Percentiles rank a stretch among this genome's conserved stretches.
phyloP scores from a whole-genome alignment of 208 protist genomes.

The Leishmania gerbilli region DNA sequence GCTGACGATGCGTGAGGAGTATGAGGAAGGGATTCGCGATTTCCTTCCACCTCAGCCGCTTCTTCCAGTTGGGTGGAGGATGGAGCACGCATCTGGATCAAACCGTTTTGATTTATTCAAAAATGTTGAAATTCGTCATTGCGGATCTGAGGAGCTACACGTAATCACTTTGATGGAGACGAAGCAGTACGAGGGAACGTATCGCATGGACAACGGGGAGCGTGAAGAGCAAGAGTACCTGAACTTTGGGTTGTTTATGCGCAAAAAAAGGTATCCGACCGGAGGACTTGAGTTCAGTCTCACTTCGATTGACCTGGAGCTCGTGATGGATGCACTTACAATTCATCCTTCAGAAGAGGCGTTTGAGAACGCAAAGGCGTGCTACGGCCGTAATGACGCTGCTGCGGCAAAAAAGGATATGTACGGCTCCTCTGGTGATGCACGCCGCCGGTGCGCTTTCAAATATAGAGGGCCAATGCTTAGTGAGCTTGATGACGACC shows the following conservation, averaged over 20 bases:
- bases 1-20: conserved; percentile 61
- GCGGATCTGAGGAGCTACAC: conserved; percentile 70
- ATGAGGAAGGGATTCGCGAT: conserved; percentile 77
- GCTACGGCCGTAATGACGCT: conserved; percentile 22
- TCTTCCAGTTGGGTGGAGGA: conserved; percentile 65
- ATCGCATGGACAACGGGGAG: conserved; percentile 88
- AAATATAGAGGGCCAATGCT: conserved; percentile 82
- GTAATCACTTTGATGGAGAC: conserved; percentile 69
- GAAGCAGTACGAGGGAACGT: conserved; percentile 83
- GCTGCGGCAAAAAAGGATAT: neutral
- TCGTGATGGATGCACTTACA: conserved; percentile 82
- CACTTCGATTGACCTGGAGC: conserved; percentile 88
- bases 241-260: conserved; percentile 79
- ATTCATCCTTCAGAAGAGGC: conserved; percentile 64
- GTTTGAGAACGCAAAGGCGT: conserved; percentile 49
- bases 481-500: conserved; percentile 85
- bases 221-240: conserved; percentile 86
- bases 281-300: conserved; percentile 78
- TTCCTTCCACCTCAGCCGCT: conserved; percentile 75
- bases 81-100: conserved; percentile 48
- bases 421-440: conserved; percentile 2
- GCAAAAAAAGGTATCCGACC: conserved; percentile 53
- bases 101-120: conserved; percentile 83
- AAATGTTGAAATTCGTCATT: conserved; percentile 59
- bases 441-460: conserved; percentile 32